A percentile compares a stretch with the other conserved stretches of the same genome.
Evolutionary conservation across 1,284 basidiomycete species (phyloP).

Genomic region (Melampsora americana): DNA sequence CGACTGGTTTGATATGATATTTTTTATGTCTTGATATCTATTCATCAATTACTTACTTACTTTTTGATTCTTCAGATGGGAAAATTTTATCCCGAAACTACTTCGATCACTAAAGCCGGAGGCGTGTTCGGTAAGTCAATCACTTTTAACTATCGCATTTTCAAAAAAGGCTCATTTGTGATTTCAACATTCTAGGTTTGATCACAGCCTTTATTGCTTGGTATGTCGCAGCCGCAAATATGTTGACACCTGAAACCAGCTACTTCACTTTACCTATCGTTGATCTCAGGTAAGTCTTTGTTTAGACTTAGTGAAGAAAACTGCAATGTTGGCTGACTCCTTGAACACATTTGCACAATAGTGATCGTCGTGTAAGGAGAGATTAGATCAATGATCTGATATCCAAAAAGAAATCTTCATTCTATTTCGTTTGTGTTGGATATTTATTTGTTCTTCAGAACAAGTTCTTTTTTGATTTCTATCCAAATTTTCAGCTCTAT

Average conservation of each 20-base stretch:
- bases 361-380: too few species aligned
- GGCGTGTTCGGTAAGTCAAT: constrained; percentile 64
- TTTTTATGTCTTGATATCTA: not conserved
- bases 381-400: too few species aligned
- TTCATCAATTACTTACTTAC: constrained; percentile 8
- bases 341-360: too few species aligned
- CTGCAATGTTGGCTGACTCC: too few species aligned
- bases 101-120: constrained; percentile 62
- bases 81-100: constrained; percentile 50
- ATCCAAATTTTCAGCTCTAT: too few species aligned
- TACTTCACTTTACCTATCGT: constrained; percentile 29
- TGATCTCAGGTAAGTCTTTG: too few species aligned
- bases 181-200: constrained; percentile 7
- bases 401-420: too few species aligned
- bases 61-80: constrained; percentile 48
- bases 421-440: too few species aligned
- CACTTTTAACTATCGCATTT: not conserved
- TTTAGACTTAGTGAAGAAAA: too few species aligned
- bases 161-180: not conserved
- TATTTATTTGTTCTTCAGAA: too few species aligned
- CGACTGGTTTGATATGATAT: not conserved
- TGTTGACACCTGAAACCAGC: constrained; percentile 57
- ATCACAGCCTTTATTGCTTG: constrained; percentile 44
- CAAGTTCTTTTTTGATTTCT: too few species aligned
- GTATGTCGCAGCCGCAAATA: constrained; percentile 59